phyloP scores from a whole-genome alignment of 495 filamentous ascomycete species.

The Penicillium bovifimosum region DNA sequence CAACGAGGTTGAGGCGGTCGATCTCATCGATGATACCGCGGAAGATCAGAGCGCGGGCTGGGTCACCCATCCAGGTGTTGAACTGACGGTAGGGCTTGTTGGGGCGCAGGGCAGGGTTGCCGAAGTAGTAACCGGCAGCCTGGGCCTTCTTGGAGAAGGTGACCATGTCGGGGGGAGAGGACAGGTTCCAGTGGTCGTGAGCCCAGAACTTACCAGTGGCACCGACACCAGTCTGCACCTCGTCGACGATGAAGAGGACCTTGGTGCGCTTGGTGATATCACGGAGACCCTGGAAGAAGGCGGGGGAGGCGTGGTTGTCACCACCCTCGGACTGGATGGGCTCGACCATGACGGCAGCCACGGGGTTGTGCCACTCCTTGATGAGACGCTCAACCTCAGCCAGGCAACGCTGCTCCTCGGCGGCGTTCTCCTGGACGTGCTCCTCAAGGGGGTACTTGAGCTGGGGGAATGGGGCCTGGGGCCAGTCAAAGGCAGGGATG shows the following conservation, averaged over 20 bases:
- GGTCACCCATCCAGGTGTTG: constrained; percentile 99
- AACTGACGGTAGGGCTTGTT: constrained; percentile 99
- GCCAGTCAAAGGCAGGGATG: constrained; percentile 98
- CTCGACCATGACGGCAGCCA: constrained; percentile 85
- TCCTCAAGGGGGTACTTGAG: constrained; percentile 90
- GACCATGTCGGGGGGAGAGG: constrained; percentile 89
- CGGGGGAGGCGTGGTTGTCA: constrained; percentile 94
- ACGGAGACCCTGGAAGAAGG: constrained; percentile 87
- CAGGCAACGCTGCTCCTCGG: constrained; percentile 79
- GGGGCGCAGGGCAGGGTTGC: constrained; percentile 79
- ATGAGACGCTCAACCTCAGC: constrained; percentile 85
- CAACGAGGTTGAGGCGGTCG: constrained; percentile 70
- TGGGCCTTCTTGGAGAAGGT: constrained; percentile 99
- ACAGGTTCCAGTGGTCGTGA: constrained; percentile 92
- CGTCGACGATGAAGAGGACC: constrained; percentile 93
- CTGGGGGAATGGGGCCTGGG: constrained; percentile 84
- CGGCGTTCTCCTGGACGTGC: constrained; percentile 73
- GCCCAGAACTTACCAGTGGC: constrained; percentile 96
- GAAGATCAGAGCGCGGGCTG: constrained; percentile 84
- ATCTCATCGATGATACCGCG: constrained; percentile 88
- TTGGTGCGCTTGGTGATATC: constrained; percentile 79
- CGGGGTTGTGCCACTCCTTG: constrained; percentile 76
- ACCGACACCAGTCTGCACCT: constrained; percentile 96
- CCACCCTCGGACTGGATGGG: constrained; percentile 98
- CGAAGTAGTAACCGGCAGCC: constrained; percentile 95